Evolutionary conservation across 495 filamentous ascomycete species (phyloP).

Genomic region (Aspergillus incahuasiensis): DNA sequence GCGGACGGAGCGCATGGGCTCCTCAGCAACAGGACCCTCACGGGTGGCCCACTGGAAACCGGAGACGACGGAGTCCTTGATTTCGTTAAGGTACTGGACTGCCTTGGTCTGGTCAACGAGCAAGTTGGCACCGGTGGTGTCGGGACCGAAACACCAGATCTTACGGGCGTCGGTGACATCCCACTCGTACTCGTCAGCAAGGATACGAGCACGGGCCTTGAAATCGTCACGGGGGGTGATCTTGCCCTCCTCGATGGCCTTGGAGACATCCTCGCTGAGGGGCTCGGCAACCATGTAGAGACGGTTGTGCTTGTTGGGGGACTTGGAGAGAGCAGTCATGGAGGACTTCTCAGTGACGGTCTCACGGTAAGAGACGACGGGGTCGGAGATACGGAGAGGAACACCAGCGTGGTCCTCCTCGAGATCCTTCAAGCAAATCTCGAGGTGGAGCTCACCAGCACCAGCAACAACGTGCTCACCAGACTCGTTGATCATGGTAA

Average conservation of each 20-base stretch:
- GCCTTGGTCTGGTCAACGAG: constrained; percentile 99
- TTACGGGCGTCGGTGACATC: constrained; percentile 99
- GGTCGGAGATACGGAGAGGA: constrained; percentile 92
- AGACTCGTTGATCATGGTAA: constrained; percentile 80
- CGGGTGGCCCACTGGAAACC: constrained; percentile 99
- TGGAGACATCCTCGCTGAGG: constrained; percentile 82
- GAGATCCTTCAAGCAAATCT: constrained; percentile 99
- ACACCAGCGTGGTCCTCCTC: constrained; percentile 99
- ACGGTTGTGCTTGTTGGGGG: constrained; percentile 99
- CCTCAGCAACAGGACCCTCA: constrained; percentile 95
- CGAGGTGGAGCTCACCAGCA: constrained; percentile 97
- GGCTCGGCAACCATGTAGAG: constrained; percentile 91
- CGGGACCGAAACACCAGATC: constrained; percentile 99
- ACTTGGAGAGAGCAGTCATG: constrained; percentile 98
- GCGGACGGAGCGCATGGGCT: constrained; percentile 93
- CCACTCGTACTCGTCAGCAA: constrained; percentile 97
- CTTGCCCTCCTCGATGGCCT: constrained; percentile 87
- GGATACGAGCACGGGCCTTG: constrained; percentile 94
- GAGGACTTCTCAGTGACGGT: constrained; percentile 75
- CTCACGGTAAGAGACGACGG: constrained; percentile 97
- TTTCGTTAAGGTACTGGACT: constrained; percentile 99
- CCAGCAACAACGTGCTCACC: constrained; percentile 99
- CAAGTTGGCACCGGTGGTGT: constrained; percentile 96
- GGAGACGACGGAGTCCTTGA: constrained; percentile 99
- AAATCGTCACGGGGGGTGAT: constrained; percentile 96